Evolutionary conservation across 1,139 yeast species (phyloP), one percentile per base, ranked within the genome.

Genomic region (Saccharomyces pastorianus): DNA sequence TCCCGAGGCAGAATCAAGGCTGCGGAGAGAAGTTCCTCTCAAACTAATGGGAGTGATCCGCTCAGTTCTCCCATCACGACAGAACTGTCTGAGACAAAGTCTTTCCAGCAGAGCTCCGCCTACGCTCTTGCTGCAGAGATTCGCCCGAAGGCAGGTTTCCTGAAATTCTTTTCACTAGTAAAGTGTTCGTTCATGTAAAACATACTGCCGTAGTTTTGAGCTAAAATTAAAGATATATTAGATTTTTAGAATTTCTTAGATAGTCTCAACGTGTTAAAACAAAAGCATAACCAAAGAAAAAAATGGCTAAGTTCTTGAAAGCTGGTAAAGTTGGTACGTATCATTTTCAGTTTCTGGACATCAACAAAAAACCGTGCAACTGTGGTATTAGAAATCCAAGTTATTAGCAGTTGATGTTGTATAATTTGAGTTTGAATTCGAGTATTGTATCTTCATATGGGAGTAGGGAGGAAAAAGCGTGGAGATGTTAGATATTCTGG

Each of bases 231-330:
- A 29, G 32, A 29, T 29, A 29, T 29, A 29, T 29, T 29, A 29
- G n/a, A 29, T 29, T 29, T 9, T 13, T 29, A 29, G 6, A 29
- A 29, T 29, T 29, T 29, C 13, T 29, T 29, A 29, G n/a, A 5
- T 29, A 29, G 32, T 29, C n/a, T 11, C 32, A 29, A 29, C 32
- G 32, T 29, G 32, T 29, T 29, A 29, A 59, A 61, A 52, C 64
- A 61, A 58, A 61, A 59, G 55, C 67, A 68, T 48, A 72, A 69
- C 59, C 68, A 71, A 65, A 53, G 32, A 59, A 64, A 29, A 79
- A 80, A 78, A 86, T 86, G 93, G 93, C 96, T 82, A 91, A 91
- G 82, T 91, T 91, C 86, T 85, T 91, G 82, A 91, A 91, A 84
- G 88, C 97, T 78, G 97, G 97, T 85, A 91, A 89, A 88, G 98